These are phyloP conservation scores for Medicago truncatula DNA, from an alignment of 306 rosid species.

Conservation along the genomic window DNA sequence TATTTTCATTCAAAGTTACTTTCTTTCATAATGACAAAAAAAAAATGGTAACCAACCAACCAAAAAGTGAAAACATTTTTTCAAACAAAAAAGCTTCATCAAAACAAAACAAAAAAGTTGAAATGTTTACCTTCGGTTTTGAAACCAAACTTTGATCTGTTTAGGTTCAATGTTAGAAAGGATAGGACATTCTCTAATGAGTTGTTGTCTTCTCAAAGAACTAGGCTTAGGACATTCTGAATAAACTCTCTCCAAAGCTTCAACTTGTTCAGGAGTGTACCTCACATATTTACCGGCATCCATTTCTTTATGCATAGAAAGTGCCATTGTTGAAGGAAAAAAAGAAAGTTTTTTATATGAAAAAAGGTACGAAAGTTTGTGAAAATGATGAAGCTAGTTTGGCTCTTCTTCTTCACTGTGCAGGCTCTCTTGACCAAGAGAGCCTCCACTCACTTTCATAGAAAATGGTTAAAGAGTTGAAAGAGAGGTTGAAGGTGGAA, in stretches of 20 bases:
- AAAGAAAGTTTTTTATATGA: neutral
- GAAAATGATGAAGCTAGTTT: constrained; percentile 27
- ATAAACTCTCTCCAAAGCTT: constrained; percentile 95
- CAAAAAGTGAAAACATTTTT: neutral
- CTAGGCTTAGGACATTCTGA: constrained; percentile 95
- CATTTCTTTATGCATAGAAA: constrained; percentile 84
- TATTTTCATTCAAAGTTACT: neutral
- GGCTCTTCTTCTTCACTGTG: constrained; percentile 37
- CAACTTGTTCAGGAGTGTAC: constrained; percentile 96
- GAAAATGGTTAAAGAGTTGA: neutral
- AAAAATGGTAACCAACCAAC: neutral
- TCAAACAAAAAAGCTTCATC: neutral
- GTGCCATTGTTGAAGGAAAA: constrained; percentile 56
- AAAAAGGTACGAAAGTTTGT: neutral
- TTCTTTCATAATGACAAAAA: neutral
- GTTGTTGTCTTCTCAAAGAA: constrained; percentile 91
- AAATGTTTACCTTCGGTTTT: constrained; percentile 77
- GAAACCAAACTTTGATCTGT: constrained; percentile 99
- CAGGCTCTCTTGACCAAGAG: constrained; percentile 4
- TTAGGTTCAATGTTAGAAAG: constrained; percentile 91
- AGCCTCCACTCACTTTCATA: constrained; percentile 9
- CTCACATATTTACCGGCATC: constrained; percentile 90
- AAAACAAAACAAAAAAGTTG: neutral
- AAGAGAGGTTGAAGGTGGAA: neutral
- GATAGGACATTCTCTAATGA: constrained; percentile 92